phyloP scores from a whole-genome alignment of 2,329 filamentous ascomycete species.

The Trichoderma aggressivum region DNA sequence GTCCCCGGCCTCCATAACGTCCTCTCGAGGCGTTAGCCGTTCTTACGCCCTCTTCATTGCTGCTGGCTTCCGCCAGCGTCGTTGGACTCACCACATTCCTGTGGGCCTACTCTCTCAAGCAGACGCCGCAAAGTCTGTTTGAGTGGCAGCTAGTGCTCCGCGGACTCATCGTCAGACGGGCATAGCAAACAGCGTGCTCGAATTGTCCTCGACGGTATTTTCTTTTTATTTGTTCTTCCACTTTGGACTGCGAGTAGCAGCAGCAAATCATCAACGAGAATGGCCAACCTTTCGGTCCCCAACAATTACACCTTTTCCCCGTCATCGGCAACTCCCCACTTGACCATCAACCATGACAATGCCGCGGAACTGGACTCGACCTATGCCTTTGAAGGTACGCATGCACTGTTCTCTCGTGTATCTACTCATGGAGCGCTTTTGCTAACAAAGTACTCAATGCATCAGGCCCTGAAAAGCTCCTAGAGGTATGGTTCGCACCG shows the following conservation, averaged over 20 bases:
- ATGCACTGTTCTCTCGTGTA: neutral
- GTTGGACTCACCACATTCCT: conserved; percentile 57
- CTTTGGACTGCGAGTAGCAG: conserved; percentile 22
- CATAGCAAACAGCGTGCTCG: conserved; percentile 22
- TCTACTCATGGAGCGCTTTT: neutral
- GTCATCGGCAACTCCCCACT: conserved; percentile 77
- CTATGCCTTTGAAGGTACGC: conserved; percentile 87
- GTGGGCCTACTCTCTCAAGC: conserved; percentile 98
- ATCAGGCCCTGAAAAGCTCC: conserved; percentile 85
- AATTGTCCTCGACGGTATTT: neutral
- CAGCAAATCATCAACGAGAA: conserved; percentile 38
- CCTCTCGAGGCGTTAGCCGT: conserved; percentile 59
- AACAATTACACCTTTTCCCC: conserved; percentile 79
- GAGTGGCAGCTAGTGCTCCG: conserved; percentile 97
- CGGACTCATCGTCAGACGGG: conserved; percentile 51
- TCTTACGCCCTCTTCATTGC: conserved; percentile 48
- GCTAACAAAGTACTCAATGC: conserved; percentile 12
- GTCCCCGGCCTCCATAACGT: conserved; percentile 90
- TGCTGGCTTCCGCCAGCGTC: conserved; percentile 87
- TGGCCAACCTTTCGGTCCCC: conserved; percentile 81
- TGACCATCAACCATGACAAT: conserved; percentile 96
- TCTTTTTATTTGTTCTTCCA: conserved; percentile 19
- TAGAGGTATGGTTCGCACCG: conserved; percentile 97
- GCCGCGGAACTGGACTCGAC: conserved; percentile 88
- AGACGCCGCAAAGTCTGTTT: conserved; percentile 94